phyloP scores from a whole-genome alignment of 257 asterid species.

The Plectranthus barbatus region DNA sequence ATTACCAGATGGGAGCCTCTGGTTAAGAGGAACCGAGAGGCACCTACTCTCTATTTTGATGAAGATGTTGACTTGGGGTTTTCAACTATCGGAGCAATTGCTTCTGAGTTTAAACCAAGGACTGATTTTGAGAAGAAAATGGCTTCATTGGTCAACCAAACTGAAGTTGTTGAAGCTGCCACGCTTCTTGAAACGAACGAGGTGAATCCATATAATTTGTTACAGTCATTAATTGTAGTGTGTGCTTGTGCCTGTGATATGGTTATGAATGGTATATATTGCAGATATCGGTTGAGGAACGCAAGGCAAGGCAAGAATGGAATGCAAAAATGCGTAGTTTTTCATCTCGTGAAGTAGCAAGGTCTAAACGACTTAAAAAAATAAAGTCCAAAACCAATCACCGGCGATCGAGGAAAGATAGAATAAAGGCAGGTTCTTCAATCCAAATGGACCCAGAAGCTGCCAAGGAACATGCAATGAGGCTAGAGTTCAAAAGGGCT shows the following conservation, averaged over 20 bases:
- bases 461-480: slow-evolving; percentile 73
- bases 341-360: slow-evolving; percentile 75
- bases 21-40: slow-evolving; percentile 86
- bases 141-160: slow-evolving; percentile 53
- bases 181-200: slow-evolving; percentile 86
- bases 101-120: slow-evolving; percentile 84
- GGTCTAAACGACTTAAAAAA: slow-evolving; percentile 68
- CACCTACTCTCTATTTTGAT: slow-evolving; percentile 73
- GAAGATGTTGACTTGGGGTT: slow-evolving; percentile 52
- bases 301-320: slow-evolving; percentile 46
- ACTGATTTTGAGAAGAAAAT: slow-evolving; percentile 86
- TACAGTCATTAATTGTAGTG: not conserved
- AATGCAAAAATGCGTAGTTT: slow-evolving; percentile 81
- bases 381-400: slow-evolving; percentile 89
- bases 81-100: slow-evolving; percentile 89
- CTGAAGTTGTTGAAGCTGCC: slow-evolving; percentile 79
- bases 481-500: slow-evolving; percentile 73
- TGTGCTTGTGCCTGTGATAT: not conserved
- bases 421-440: slow-evolving; percentile 39
- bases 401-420: slow-evolving; percentile 65
- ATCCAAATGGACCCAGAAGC: slow-evolving; percentile 75
- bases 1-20: slow-evolving; percentile 75
- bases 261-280: slow-evolving; percentile 15
- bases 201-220: slow-evolving; percentile 25
- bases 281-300: slow-evolving; percentile 73